Base-by-base conservation (phyloP, 2,329 filamentous ascomycete species). In the Aspergillus sp. region DNA sequence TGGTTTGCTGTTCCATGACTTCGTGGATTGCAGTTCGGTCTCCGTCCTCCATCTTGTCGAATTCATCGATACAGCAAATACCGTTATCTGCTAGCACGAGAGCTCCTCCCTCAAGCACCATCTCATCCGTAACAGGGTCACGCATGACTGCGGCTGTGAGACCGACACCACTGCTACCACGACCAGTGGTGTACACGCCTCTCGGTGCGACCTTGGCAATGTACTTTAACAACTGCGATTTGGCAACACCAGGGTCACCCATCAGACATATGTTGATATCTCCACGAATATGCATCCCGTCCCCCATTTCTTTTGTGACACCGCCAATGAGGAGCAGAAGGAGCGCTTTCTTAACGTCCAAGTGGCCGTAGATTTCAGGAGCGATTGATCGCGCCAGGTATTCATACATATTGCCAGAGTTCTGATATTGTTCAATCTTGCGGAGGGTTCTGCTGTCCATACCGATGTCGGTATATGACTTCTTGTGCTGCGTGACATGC, bases 181-280 rank as follows among this genome's bases (percentile, higher is more conserved):
- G 90, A 68, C 90, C 90, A 59, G 89, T 91, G 2, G 90, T 93
- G 75, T 92, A 93, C 51, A 93, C 88, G 66, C 92, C 93, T 62
- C 95, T 90, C 61, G 95, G 95, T 1, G 95, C 93, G 31, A 99
- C 95, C 79, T 99, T 98, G 64, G 92, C 91, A 72, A 99, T 98
- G 75, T 99, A 99, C 78, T 97, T 98, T 65, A 99, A 84, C 65
- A 99, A 80, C 80, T 99, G 95, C 39, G 95, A 99, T 80, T 99
- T 99, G 79, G 95, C 95, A 72, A 99, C 95, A 91, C 95, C 95
- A 73, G 95, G 95, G 71, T 99, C 95, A 83, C 95, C 95, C 95
- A 99, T 99, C 70, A 99, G 80, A 75, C 95, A 98, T 62, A 99
- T 89, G 78, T 99, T 99, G 81, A 99, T 96, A 71, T 99, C 95